Evolutionary conservation across 2,329 filamentous ascomycete species (phyloP).

Genomic region (Cladorrhinum sp.): DNA sequence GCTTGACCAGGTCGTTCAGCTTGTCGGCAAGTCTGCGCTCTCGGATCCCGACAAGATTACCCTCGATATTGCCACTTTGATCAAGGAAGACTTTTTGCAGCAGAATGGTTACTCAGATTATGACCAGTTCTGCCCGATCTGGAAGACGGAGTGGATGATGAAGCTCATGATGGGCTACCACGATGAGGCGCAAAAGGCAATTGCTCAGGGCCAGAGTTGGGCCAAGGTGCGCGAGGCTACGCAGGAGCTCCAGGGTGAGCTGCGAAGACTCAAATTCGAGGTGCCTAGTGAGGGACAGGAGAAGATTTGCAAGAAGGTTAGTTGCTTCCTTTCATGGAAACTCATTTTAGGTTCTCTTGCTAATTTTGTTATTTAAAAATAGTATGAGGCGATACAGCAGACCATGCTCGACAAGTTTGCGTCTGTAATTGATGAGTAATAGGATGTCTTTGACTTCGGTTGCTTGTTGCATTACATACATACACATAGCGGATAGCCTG

Average conservation of each 20-base stretch:
- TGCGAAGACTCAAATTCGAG: slow-evolving; percentile 97
- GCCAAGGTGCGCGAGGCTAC: slow-evolving; percentile 89
- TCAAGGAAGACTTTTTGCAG: slow-evolving; percentile 99
- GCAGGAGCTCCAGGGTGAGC: slow-evolving; percentile 75
- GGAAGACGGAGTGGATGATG: slow-evolving; percentile 99
- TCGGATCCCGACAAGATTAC: slow-evolving; percentile 99
- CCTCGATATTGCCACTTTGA: slow-evolving; percentile 80
- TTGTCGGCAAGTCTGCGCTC: slow-evolving; percentile 94
- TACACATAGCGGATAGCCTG: not conserved
- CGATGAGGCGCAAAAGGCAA: slow-evolving; percentile 93
- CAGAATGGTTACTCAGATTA: slow-evolving; percentile 99
- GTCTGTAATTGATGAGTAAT: slow-evolving; percentile 88
- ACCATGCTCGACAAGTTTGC: slow-evolving; percentile 97
- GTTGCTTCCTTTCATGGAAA: slow-evolving; percentile 47
- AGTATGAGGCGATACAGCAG: slow-evolving; percentile 92
- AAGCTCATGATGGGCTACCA: slow-evolving; percentile 98
- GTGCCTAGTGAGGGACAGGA: slow-evolving; percentile 82
- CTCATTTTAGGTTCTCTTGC: slow-evolving; percentile 24
- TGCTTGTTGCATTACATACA: not conserved
- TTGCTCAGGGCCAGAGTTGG: slow-evolving; percentile 89
- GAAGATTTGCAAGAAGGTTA: slow-evolving; percentile 76
- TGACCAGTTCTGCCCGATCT: slow-evolving; percentile 97
- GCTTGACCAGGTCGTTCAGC: slow-evolving; percentile 95
- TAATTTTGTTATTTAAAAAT: slow-evolving; percentile 36
- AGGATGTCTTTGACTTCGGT: not conserved